A percentile compares a stretch with the other conserved stretches of the same genome.
These are phyloP conservation scores for Colletotrichum salicis DNA, from an alignment of 2,329 filamentous ascomycete genomes.

Conservation along the genomic window DNA sequence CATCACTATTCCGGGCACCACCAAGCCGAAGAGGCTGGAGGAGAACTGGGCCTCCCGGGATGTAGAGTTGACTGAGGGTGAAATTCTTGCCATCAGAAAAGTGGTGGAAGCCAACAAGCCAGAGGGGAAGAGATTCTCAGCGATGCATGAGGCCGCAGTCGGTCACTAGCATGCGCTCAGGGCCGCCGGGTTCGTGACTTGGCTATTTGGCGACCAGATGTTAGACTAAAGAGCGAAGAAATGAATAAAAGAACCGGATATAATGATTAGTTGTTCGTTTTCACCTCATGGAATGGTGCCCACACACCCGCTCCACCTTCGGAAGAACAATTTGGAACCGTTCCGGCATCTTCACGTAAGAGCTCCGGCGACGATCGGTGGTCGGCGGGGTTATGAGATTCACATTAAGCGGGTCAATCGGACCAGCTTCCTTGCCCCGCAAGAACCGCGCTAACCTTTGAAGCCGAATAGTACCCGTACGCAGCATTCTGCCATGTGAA, in stretches of 20 bases:
- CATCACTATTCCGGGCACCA: constrained; percentile 59
- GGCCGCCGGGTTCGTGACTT: neutral
- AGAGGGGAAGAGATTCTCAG: neutral
- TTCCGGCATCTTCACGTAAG: neutral
- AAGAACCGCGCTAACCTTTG: neutral
- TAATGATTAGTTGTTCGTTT: fast-evolving
- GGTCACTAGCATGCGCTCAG: neutral
- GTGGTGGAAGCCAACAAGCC: neutral
- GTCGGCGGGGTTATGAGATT: too few relatives aligned
- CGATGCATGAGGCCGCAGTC: neutral
- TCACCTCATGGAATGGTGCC: neutral
- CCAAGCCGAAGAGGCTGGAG: constrained; percentile 50
- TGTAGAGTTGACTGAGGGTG: constrained; percentile 49
- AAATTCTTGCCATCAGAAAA: constrained; percentile 35
- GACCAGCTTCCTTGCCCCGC: too few relatives aligned
- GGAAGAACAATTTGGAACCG: neutral
- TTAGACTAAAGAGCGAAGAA: neutral
- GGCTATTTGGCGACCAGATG: too few relatives aligned
- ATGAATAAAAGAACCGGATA: neutral
- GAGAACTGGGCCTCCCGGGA: constrained; percentile 51
- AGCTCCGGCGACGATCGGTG: neutral
- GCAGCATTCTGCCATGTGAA: neutral
- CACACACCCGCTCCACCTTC: neutral
- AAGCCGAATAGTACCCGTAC: too few relatives aligned
- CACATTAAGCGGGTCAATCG: neutral